A percentile compares a stretch with the other conserved stretches of the same genome.
These are phyloP conservation scores for Fusarium luffae DNA, from an alignment of 2,329 filamentous ascomycete species.

Conservation along the genomic window DNA sequence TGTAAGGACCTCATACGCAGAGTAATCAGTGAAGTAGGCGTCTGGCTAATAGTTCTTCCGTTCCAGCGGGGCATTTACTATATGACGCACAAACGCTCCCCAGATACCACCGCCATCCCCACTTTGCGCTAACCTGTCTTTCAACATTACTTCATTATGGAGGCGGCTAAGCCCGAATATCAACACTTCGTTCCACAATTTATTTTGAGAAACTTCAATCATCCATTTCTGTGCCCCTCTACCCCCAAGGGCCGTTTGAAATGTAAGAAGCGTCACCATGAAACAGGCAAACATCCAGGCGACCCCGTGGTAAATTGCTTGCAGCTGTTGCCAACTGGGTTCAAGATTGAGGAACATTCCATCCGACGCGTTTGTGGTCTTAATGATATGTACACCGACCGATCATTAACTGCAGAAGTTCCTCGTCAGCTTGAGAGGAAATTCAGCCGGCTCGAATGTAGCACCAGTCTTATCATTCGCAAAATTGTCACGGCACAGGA, in stretches of 20 bases:
- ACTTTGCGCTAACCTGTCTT: background rate
- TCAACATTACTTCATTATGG: background rate
- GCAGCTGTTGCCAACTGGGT: background rate
- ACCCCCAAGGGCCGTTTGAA: background rate
- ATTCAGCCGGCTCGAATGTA: background rate
- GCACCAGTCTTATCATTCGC: background rate
- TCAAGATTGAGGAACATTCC: background rate
- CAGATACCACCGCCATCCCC: background rate
- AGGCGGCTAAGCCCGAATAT: background rate
- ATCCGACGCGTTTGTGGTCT: background rate
- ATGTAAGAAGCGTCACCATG: background rate
- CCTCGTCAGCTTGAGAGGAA: fast-evolving
- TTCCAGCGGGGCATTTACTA: background rate
- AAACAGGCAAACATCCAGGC: background rate
- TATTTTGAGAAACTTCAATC: background rate
- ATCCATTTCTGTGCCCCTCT: background rate
- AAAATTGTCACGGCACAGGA: background rate
- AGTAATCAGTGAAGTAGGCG: no score
- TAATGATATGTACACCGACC: background rate
- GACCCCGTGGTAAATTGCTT: background rate
- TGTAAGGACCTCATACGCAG: no score
- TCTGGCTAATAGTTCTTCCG: background rate
- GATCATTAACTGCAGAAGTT: fast-evolving
- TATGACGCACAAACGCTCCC: background rate
- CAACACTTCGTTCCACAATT: slow-evolving; percentile 2